phyloP scores from a whole-genome alignment of 768 basidiomycete genomes.

The Paxillus involutus region DNA sequence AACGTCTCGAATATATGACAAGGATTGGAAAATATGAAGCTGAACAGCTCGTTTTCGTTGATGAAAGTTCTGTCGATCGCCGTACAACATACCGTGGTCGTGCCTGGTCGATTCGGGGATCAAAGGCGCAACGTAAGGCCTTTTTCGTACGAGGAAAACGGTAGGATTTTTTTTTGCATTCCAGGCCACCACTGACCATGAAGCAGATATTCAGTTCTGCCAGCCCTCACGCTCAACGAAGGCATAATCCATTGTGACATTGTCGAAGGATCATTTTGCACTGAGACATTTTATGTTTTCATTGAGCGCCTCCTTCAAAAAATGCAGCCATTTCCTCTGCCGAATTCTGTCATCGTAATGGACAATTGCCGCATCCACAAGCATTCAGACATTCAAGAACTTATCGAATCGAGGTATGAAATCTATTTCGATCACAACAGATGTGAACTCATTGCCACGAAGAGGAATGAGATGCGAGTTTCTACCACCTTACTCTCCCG shows the following conservation, averaged over 20 bases:
- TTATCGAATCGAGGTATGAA: conserved; percentile 18
- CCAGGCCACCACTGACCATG: too few relatives aligned
- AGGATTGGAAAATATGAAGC: too few relatives aligned
- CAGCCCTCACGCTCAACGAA: conserved; percentile 11
- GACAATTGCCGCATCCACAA: conserved; percentile 45
- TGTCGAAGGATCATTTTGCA: conserved; percentile 6
- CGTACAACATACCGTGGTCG: too few relatives aligned
- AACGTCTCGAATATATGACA: not conserved
- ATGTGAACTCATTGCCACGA: not conserved
- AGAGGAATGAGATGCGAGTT: conserved; percentile 19
- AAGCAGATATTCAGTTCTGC: too few relatives aligned
- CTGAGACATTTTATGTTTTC: conserved; percentile 4
- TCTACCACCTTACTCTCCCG: conserved; percentile 33
- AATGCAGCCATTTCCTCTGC: conserved; percentile 34
- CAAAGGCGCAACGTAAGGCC: not conserved
- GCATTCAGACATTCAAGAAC: conserved; percentile 31
- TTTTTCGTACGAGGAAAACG: not conserved
- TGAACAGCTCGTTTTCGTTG: too few relatives aligned
- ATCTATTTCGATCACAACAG: too few relatives aligned
- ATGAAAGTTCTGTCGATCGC: too few relatives aligned
- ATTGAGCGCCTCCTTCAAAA: conserved; percentile 13
- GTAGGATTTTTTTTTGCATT: not conserved
- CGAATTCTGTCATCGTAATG: conserved; percentile 36
- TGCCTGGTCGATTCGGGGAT: too few relatives aligned
- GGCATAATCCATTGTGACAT: conserved; percentile 21